Conservation (phyloP, 257 asterid species). For the Penstemon newberryi region DNA sequence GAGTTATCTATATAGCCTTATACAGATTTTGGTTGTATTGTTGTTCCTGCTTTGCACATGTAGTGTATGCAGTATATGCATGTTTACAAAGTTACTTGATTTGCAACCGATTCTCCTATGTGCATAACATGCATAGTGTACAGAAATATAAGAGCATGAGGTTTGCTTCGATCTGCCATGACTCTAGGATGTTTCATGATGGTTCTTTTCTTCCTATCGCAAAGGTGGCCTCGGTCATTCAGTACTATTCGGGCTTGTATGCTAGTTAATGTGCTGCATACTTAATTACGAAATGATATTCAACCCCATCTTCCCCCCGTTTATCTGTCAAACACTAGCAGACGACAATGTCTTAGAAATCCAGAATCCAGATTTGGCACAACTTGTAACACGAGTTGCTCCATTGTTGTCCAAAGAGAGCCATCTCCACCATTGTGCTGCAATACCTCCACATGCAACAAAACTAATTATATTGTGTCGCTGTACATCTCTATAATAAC, state of each 20-base stretch:
- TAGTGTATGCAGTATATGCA: not conserved
- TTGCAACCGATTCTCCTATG: constrained; percentile 8
- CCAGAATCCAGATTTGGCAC: constrained; percentile 1
- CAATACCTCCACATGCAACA: not conserved
- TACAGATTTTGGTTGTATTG: constrained; percentile 1
- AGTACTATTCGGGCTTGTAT: not conserved
- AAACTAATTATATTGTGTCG: not conserved
- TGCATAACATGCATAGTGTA: constrained; percentile 8
- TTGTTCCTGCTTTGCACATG: constrained; percentile 4
- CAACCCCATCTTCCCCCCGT: not conserved
- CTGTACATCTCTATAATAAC: too few species aligned
- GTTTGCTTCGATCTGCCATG: constrained; percentile 7
- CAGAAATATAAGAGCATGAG: not conserved
- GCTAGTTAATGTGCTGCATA: constrained; percentile 4
- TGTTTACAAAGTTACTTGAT: constrained; percentile 9
- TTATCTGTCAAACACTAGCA: not conserved
- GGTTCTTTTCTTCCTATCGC: constrained; percentile 6
- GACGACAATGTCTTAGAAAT: not conserved
- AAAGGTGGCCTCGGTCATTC: not conserved
- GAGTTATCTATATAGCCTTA: not conserved
- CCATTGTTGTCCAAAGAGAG: too few species aligned
- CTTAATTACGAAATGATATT: not conserved
- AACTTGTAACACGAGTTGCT: not conserved
- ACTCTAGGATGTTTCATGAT: not conserved
- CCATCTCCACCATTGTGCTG: not conserved